A percentile compares a stretch with the other conserved stretches of the same genome.
These are phyloP conservation scores for Serendipita sp. DNA, from an alignment of 768 basidiomycete genomes.

Conservation along the genomic window DNA sequence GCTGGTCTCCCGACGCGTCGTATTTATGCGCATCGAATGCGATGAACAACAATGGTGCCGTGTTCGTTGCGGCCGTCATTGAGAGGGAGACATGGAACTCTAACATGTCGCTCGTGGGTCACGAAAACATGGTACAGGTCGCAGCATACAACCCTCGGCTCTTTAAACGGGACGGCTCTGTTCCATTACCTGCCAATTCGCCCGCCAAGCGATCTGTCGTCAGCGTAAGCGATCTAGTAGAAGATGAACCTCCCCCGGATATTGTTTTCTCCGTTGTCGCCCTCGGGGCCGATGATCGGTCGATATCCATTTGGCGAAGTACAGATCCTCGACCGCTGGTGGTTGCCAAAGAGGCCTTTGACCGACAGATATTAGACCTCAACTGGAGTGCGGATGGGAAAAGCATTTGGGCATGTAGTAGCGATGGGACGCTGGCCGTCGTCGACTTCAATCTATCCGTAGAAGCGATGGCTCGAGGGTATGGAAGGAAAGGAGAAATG, in stretches of 20 bases:
- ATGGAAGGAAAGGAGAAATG: conserved; percentile 29
- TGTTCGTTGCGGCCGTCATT: conserved; percentile 95
- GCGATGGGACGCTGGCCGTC: conserved; percentile 85
- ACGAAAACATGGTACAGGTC: conserved; percentile 93
- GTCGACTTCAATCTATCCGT: conserved; percentile 60
- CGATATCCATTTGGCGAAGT: conserved; percentile 93
- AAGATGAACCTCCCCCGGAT: conserved; percentile 26
- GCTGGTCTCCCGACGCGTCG: conserved; percentile 99
- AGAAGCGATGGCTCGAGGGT: background rate
- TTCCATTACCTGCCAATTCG: conserved; percentile 13
- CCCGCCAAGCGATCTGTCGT: background rate
- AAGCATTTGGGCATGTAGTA: conserved; percentile 85
- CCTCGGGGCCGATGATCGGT: conserved; percentile 83
- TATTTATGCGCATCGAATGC: conserved; percentile 96
- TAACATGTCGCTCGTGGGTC: conserved; percentile 88
- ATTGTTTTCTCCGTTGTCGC: conserved; percentile 90
- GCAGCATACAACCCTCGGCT: conserved; percentile 93
- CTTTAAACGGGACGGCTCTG: conserved; percentile 60
- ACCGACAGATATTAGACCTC: conserved; percentile 86
- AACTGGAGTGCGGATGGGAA: conserved; percentile 83
- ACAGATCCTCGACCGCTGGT: conserved; percentile 81
- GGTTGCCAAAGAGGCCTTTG: conserved; percentile 88
- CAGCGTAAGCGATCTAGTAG: background rate
- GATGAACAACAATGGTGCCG: conserved; percentile 88
- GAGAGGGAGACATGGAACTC: conserved; percentile 78